Base-by-base conservation (phyloP, 345 rosid genomes). In the Citrus trifoliata region DNA sequence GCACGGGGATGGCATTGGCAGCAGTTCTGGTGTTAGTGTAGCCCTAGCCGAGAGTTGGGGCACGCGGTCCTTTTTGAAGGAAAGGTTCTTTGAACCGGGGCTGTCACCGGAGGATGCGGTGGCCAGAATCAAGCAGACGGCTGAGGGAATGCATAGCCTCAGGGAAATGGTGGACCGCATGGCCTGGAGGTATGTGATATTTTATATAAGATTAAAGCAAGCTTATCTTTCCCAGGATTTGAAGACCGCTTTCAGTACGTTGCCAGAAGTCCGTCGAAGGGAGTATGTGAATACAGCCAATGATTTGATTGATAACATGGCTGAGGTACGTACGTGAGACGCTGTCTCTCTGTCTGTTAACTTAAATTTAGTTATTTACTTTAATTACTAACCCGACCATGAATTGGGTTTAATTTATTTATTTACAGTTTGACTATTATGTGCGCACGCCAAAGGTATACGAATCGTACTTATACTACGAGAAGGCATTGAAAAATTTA, bases 121-220 rank as follows among this genome's bases (percentile, higher is more conserved):
- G 37, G 95, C 89, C 13, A 91, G 99, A 82, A 95, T 95, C 62
- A 87, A 82, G 76, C 95, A 95, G 81, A 95, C 99, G 32, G 97
- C 96, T 5, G 92, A 92, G 73, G 98, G 98, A 61, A 80, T 95
- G 37, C 94, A 90, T 75, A 86, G 89, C 67, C 85, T 95, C 18
- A 82, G 98, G 77, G 93, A 90, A 66, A 93, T 95, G 99, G 70
- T 95, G 82, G 99, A 93, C 19, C 86, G 79, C 40, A 95, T 95
- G 98, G 88, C 97, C 4, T 95, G 98, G 98, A 89, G 96, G 91
- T 93, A 92, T 78, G 89, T 92, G 63, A 85, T 95, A 30, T 92
- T 92, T 79, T 95, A 92, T 78, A 92, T 92, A 25, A 76, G 98
- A 76, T 51, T 90, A 40, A 95, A 95, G 76, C 87, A 83, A 46